phyloP scores from a whole-genome alignment of 441 rosid genomes.

The Eruca vesicaria region DNA sequence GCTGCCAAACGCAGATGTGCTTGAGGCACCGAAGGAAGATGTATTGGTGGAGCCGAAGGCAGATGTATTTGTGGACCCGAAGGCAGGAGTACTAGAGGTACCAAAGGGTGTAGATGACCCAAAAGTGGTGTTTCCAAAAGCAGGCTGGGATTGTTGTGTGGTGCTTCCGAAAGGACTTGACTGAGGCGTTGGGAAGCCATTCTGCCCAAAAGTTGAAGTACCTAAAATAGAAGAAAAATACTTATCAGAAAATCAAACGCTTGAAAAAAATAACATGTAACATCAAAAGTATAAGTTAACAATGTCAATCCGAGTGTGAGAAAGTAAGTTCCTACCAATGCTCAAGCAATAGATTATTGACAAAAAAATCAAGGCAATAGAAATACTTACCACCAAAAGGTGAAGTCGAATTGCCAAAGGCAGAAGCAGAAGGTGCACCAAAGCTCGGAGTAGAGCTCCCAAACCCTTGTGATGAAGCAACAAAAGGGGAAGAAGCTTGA shows the following conservation, averaged over 20 bases:
- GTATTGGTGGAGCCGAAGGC: conserved; percentile 36
- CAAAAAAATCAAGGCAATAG: not conserved
- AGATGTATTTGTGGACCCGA: conserved; percentile 39
- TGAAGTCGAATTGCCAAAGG: conserved; percentile 60
- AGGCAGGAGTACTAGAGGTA: conserved; percentile 46
- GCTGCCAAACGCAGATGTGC: conserved; percentile 5
- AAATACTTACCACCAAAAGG: conserved; percentile 67
- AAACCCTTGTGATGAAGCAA: conserved; percentile 71
- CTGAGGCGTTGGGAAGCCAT: conserved; percentile 70
- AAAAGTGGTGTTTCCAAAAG: too few species aligned
- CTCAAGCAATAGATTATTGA: not conserved
- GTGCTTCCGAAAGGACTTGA: conserved; percentile 79
- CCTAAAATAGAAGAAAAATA: conserved; percentile 45
- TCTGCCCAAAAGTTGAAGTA: conserved; percentile 73
- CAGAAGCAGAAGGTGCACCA: conserved; percentile 63
- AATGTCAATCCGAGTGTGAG: not conserved
- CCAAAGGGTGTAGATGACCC: conserved; percentile 73
- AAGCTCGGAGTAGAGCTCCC: conserved; percentile 64
- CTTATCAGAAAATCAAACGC: conserved; percentile 4
- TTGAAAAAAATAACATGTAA: not conserved
- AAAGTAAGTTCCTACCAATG: not conserved
- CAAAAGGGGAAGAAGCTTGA: conserved; percentile 79
- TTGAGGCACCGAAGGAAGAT: not conserved
- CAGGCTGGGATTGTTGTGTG: conserved; percentile 80
- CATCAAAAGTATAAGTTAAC: not conserved